Base-by-base conservation (phyloP, 331 rosid genomes). In the Saraca asoca region DNA sequence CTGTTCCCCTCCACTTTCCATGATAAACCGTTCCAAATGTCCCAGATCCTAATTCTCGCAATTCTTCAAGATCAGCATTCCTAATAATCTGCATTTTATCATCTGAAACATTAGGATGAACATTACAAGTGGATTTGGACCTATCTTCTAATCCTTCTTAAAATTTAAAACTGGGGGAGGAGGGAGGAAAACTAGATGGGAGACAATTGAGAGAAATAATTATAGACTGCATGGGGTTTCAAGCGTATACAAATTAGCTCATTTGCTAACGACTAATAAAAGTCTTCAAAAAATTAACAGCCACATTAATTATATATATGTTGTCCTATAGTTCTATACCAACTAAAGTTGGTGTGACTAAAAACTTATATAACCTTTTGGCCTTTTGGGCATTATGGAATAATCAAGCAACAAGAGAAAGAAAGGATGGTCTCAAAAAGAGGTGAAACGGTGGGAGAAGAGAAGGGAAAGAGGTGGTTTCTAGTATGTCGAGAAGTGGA, bases 1-100 rank as follows among this genome's bases (percentile, higher is more conserved):
- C 99, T 12, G 99, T 90, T 68, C 99, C 99, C 75, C 99, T 90
- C 99, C 97, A 94, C 76, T 85, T 88, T 53, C 99, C 97, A 41
- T 82, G 97, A 82, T 83, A 90, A 71, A 94, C 99, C 45, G 96
- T 90, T 72, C 99, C 99, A 76, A 86, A 94, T 53, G 97, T 90
- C 78, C 99, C 99, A 29, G 97, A 94, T 77, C 99, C 99, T 53
- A 90, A 71, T 73, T 90, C 99, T 58, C 72, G 88, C 75, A 80
- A 73, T 58, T 94, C 97, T 78, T 94, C 96, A 44, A 94, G 87
- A 77, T 90, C 96, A 69, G 68, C 71, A 70, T 90, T 76, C 69
- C 77, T 90, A 77, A 94, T 90, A 63, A 79, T 94, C 97, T 94
- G 87, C 84, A 73, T 50, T 67, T 74, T 75, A 69, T 59, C 60